A percentile compares a stretch with the other conserved stretches of the same genome.
These are phyloP conservation scores for Podaxis sp. DNA, from an alignment of 768 basidiomycete species.

Conservation along the genomic window DNA sequence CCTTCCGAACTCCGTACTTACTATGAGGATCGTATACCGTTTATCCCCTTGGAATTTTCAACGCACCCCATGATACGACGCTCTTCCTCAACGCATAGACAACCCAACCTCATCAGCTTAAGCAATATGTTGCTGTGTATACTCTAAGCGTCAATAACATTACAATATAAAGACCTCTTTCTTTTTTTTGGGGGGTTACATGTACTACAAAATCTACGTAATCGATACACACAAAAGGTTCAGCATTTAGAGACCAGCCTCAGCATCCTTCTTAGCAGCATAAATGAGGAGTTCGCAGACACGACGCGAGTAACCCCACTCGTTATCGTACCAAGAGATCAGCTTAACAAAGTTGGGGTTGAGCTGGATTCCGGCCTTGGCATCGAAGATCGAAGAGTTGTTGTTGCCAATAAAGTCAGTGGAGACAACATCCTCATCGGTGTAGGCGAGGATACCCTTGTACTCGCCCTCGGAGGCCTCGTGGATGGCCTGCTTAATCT, in stretches of 20 bases:
- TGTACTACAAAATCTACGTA: neutral
- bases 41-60: neutral
- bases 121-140: neutral
- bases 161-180: constrained; percentile 6
- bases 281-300: constrained; percentile 86
- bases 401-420: constrained; percentile 84
- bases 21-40: too few relatives aligned
- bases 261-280: constrained; percentile 70
- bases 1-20: too few relatives aligned
- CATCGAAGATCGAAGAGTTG: constrained; percentile 90
- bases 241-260: constrained; percentile 22
- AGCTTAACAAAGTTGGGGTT: constrained; percentile 95
- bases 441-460: constrained; percentile 84
- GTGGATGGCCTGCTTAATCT: constrained; percentile 86
- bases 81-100: neutral
- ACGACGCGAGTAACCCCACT: constrained; percentile 92
- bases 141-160: constrained; percentile 7
- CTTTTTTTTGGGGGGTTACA: constrained; percentile 1
- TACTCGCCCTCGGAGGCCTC: constrained; percentile 65
- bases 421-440: constrained; percentile 90
- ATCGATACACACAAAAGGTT: neutral
- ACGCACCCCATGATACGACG: neutral
- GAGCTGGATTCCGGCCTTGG: constrained; percentile 86
- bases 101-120: neutral
- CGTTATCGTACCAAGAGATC: constrained; percentile 93